Evolutionary conservation across 257 asterid genomes (phyloP), one percentile per base, ranked within the genome.

Genomic region (Scutellaria galericulata): DNA sequence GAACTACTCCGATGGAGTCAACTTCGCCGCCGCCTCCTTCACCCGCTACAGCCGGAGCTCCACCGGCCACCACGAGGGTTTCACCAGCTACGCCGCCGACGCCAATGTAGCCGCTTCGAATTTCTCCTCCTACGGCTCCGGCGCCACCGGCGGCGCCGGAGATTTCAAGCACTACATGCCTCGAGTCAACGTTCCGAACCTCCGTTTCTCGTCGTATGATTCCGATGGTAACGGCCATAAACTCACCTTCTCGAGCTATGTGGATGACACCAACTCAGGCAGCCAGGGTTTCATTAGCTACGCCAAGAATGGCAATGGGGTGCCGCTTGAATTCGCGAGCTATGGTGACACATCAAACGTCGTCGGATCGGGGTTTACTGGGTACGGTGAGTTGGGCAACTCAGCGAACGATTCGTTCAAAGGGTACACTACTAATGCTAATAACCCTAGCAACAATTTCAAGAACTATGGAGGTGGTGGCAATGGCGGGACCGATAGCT

Each of bases 401-500:
- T 75, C 81, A 0, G 98, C 82, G 2, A 90, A 92, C 46, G 96
- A 92, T 37, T 86, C 98, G 1, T 92, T 92, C 81, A 92, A 86
- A 81, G 81, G 79, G 4, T 92, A 92, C 47, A 20, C 85, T 3
- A 58, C 62, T 1, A 90, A 92, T 51, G 85, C 96, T 1, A 92
- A 92, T 58, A 92, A 92, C 7, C 97, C 98, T 0, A 79, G 22
- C 4, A 90, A 88, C 47, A 83, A 70, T 59, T 92, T 92, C 85
- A 88, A 78, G 79, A 87, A 57, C 46, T 92, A 92, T 59, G 95
- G 98, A 0, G 63, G 10, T 27, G 88, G 88, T 12, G 93, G 94
- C 31, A 84, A 88, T 8, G 81, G 80, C 3, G 96, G 91, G 2
- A 14, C 71, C 0, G 90, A 90, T 50, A 75, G 74, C 0, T 92